Evolutionary conservation across 2,329 filamentous ascomycete genomes (phyloP), one percentile per base, ranked within the genome.

Genomic region (Paramyrothecium roridum): DNA sequence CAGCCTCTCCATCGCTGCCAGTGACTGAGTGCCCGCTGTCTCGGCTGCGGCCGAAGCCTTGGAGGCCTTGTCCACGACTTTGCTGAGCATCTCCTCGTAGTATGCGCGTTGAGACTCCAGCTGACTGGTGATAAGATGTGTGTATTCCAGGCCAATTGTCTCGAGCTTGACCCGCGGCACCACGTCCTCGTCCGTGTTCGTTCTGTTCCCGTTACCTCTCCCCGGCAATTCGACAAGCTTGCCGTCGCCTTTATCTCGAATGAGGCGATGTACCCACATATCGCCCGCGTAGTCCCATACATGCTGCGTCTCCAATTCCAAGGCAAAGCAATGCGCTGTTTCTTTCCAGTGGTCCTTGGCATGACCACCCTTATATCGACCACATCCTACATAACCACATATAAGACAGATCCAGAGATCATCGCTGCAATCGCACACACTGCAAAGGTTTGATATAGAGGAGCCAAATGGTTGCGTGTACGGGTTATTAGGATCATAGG

Each of bases 201-300:
- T 63, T 6, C 65, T 63, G 19, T 68, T 64, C 46, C 65, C 64
- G 48, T 63, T 65, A 19, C 67, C 77, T 57, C 80, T 76, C 2
- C 82, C 81, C 0, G 92, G 91, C n/a, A 97, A 80, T 70, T 98
- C 93, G 19, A 97, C 89, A 3, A 96, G 81, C 71, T 96, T 96
- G 22, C 91, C 91, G 69, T 96, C 92, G 11, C 91, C 88, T 75
- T 97, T 96, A 67, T 92, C 91, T 61, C 96, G 89, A 54, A 99
- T 96, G 52, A 98, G 84, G 11, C 95, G 88, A 72, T 99, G 95
- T 50, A 98, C 95, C 80, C 96, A 99, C 67, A 89, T 90, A 67
- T 99, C 95, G 4, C 91, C 92, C 0, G 90, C 91, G 61, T 99
- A 99, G 72, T 99, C 95, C 95, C 95, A 99, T 1, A 99, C 93